Evolutionary conservation across 78 protist species (phyloP).

Genomic region (Thecamonas trahens): DNA sequence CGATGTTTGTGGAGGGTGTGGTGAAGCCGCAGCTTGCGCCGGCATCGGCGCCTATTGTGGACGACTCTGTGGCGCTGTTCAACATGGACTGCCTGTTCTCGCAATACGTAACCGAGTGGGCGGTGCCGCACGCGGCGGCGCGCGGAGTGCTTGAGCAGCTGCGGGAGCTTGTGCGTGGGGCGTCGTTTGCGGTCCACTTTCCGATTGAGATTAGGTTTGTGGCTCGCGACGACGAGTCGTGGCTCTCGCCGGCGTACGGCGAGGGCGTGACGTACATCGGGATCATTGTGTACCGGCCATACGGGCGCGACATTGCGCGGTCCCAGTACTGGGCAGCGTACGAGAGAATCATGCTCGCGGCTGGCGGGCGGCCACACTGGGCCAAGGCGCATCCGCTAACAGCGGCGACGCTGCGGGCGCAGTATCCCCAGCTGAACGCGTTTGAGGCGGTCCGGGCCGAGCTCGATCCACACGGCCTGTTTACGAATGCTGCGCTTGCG

Average conservation of each 20-base stretch:
- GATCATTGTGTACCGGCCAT: slow-evolving; percentile 11
- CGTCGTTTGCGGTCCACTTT: neutral
- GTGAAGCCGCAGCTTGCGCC: neutral
- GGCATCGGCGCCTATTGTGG: too few species aligned
- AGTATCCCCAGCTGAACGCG: neutral
- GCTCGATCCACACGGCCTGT: slow-evolving; percentile 2
- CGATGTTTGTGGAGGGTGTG: neutral
- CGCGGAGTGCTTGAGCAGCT: neutral
- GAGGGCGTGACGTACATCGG: slow-evolving; percentile 1
- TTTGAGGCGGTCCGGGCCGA: neutral
- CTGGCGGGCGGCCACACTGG: slow-evolving; percentile 10
- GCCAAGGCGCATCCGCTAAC: neutral
- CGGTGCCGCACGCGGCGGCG: neutral
- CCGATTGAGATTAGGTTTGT: slow-evolving; percentile 12
- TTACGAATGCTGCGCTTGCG: too few species aligned
- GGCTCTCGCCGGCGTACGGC: neutral
- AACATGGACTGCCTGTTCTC: slow-evolving; percentile 4
- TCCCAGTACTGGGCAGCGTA: neutral
- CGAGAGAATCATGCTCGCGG: slow-evolving; percentile 1
- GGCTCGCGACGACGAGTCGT: neutral
- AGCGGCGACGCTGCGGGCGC: neutral
- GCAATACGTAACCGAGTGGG: slow-evolving; percentile 18
- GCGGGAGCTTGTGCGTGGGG: too few species aligned
- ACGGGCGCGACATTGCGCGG: neutral
- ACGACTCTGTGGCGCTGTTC: neutral